Evolutionary conservation across 2,329 filamentous ascomycete species (phyloP), one percentile per base, ranked within the genome.

Genomic region (Epichloe elymi): DNA sequence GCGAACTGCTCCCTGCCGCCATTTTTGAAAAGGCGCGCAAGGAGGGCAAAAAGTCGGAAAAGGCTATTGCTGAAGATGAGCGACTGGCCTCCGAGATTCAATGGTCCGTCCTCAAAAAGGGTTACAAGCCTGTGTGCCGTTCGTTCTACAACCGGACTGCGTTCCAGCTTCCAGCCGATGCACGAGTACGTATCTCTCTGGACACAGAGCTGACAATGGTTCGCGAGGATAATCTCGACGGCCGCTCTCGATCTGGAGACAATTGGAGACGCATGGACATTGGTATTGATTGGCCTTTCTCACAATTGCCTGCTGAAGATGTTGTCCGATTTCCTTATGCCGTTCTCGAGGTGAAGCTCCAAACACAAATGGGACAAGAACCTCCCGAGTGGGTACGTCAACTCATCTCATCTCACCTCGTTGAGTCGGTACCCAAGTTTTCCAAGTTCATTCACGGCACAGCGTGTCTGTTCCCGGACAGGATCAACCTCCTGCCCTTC

Each of bases 251-350:
- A 46, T 75, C 82, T 5, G 93, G 91, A 19, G 77, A 90, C 58
- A 96, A 97, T 70, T 98, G 93, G 93, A 80, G 93, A 54, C 82
- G 93, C 42, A 97, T 86, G 82, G 93, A 98, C 65, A 97, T 98
- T 63, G 93, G 93, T 4, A 88, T 98, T 54, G 93, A 98, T 66
- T 96, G 76, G 65, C 93, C 93, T 0, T 98, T 98, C 70, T 83
- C 82, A 5, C 90, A 98, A 64, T 73, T 98, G 6, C 88, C 89
- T 0, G 69, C 86, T 0, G 83, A 85, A 55, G 93, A 98, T 63
- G 77, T 95, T 44, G 86, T 89, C 57, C 82, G 88, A 44, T 98
- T 98, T 67, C 93, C 93, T 0, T 98, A 98, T 60, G 93, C 93
- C 36, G 84, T 98, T 36, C 76, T 98, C 7, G 93, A 98, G 68